phyloP scores from a whole-genome alignment of 148 eudicot genomes.

The Rhododendron simsii region DNA sequence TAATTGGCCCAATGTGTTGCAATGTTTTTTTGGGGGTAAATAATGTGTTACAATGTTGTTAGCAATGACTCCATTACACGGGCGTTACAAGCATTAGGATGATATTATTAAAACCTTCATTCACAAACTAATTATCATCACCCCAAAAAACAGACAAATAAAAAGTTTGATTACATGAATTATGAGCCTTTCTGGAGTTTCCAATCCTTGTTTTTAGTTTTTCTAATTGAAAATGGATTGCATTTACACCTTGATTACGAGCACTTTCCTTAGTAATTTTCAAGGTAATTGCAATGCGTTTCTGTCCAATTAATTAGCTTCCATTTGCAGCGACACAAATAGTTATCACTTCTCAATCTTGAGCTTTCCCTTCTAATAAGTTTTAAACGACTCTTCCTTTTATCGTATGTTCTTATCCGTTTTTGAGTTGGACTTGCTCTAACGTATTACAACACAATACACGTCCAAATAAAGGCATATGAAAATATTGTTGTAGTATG shows the following conservation, averaged over 20 bases:
- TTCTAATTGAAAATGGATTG: background rate
- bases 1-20: too few species aligned
- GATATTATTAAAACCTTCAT: background rate
- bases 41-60: too few species aligned
- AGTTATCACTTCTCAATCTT: background rate
- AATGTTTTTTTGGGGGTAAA: too few species aligned
- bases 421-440: background rate
- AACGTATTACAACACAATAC: background rate
- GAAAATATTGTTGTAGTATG: background rate
- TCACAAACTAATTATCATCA: background rate
- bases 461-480: background rate
- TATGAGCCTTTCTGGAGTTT: background rate
- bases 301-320: background rate
- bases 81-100: background rate
- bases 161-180: background rate
- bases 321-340: background rate
- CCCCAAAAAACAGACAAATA: background rate
- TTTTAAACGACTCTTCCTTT: background rate
- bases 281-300: background rate
- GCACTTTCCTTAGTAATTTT: background rate
- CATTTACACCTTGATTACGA: background rate
- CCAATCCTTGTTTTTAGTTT: background rate
- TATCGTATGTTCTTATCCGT: background rate
- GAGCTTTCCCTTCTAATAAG: background rate
- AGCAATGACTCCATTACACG: background rate